Evolutionary conservation across 257 asterid species (phyloP).

Genomic region (Nicotiana benthamiana): DNA sequence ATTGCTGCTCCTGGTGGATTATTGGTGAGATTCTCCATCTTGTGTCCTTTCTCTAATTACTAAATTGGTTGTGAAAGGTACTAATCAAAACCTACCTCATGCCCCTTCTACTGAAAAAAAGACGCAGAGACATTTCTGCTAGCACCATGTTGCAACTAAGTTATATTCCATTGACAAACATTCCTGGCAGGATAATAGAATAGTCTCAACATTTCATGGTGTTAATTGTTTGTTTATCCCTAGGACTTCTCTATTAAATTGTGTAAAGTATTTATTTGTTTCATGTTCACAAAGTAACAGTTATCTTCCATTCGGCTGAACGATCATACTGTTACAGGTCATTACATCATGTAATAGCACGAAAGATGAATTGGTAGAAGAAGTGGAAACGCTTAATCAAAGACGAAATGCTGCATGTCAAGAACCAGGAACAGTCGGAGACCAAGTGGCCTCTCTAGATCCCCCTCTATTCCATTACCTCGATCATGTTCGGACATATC

Average conservation of each 20-base stretch:
- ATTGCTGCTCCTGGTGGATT: slow-evolving; percentile 84
- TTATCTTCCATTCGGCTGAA: neutral
- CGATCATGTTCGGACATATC: slow-evolving; percentile 81
- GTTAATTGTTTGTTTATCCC: neutral
- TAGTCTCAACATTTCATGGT: neutral
- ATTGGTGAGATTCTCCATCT: slow-evolving; percentile 48
- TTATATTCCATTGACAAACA: neutral
- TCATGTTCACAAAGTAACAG: neutral
- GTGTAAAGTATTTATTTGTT: neutral
- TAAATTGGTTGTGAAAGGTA: neutral
- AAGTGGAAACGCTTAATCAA: slow-evolving; percentile 68
- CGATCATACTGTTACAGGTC: slow-evolving; percentile 33
- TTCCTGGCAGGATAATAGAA: neutral
- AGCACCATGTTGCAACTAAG: neutral
- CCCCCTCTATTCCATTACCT: slow-evolving; percentile 50
- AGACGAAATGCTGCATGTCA: slow-evolving; percentile 42
- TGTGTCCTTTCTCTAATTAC: neutral
- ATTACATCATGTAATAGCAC: slow-evolving; percentile 90
- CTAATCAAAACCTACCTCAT: neutral
- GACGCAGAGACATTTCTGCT: neutral
- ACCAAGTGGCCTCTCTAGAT: slow-evolving; percentile 32
- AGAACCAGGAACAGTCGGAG: slow-evolving; percentile 28
- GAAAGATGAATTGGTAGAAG: slow-evolving; percentile 84
- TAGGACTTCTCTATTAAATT: neutral
- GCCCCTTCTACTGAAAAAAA: neutral